Percentiles rank a stretch among this genome's conserved stretches.
phyloP scores from a whole-genome alignment of 2,329 filamentous ascomycete species.

The Paecilomyces niveus region DNA sequence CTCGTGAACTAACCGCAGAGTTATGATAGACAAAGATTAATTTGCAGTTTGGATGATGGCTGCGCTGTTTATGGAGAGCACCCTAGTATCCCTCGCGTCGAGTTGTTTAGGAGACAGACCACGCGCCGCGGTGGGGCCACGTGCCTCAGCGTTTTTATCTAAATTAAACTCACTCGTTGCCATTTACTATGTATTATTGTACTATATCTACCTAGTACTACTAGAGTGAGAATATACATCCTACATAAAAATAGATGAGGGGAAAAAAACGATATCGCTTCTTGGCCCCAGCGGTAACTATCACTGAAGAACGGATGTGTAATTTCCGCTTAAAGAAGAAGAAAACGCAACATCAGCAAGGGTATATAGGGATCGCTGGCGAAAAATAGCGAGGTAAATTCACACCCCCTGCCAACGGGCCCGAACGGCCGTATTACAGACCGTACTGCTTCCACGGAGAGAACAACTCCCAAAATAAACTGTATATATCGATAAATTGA shows the following conservation, averaged over 20 bases:
- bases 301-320: not conserved
- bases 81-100: not conserved
- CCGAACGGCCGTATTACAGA: not conserved
- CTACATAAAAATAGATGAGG: not conserved
- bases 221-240: not conserved
- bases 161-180: not conserved
- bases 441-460: not conserved
- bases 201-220: too few species aligned
- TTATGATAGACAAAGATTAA: not conserved
- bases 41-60: not conserved
- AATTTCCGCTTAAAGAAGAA: not conserved
- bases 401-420: not conserved
- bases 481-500: not conserved
- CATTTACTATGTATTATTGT: too few species aligned
- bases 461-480: not conserved
- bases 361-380: not conserved
- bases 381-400: not conserved
- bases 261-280: too few species aligned
- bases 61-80: not conserved
- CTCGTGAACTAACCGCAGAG: not conserved
- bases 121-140: not conserved
- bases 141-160: constrained; percentile 9
- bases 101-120: not conserved
- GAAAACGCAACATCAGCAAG: not conserved
- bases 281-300: not conserved